A percentile compares a stretch with the other conserved stretches of the same genome.
Conservation (phyloP, 148 eudicot species). For the Diospyros lotus region DNA sequence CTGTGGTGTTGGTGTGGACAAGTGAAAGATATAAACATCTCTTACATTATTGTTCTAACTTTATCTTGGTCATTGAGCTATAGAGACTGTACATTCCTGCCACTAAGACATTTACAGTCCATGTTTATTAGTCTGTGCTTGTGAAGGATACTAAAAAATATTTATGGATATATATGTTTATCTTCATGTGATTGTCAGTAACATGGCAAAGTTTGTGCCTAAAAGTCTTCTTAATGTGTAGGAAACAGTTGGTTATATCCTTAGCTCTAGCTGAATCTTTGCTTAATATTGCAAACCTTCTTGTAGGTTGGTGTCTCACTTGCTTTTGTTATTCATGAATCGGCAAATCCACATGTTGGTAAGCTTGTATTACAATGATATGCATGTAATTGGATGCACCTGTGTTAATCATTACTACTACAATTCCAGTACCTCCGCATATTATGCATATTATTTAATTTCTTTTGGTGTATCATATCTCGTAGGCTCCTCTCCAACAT, state of each 20-base stretch:
- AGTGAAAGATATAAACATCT: not conserved
- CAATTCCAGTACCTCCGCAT: not conserved
- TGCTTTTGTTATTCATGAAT: slow-evolving; percentile 96
- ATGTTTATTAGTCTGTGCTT: not conserved
- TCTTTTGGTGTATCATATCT: not conserved
- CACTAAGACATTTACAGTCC: not conserved
- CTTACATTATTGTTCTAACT: not conserved
- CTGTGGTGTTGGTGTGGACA: slow-evolving; percentile 2
- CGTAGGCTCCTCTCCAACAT: not conserved
- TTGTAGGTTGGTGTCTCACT: slow-evolving; percentile 91
- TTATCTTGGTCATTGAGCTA: not conserved
- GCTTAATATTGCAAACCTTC: slow-evolving; percentile 6
- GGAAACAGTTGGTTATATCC: not conserved
- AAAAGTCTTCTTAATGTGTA: not conserved
- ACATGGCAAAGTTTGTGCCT: not conserved
- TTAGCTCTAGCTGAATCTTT: slow-evolving; percentile 5
- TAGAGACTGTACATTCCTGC: not conserved
- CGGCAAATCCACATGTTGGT: slow-evolving; percentile 99
- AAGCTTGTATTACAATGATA: slow-evolving; percentile 18
- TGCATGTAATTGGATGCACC: not conserved
- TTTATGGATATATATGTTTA: too few relatives aligned
- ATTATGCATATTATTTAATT: slow-evolving; percentile 6
- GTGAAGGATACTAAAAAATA: too few relatives aligned
- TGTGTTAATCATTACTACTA: not conserved
- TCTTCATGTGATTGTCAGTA: not conserved